phyloP scores from a whole-genome alignment of 495 filamentous ascomycete species.

The Trichoderma virens region DNA sequence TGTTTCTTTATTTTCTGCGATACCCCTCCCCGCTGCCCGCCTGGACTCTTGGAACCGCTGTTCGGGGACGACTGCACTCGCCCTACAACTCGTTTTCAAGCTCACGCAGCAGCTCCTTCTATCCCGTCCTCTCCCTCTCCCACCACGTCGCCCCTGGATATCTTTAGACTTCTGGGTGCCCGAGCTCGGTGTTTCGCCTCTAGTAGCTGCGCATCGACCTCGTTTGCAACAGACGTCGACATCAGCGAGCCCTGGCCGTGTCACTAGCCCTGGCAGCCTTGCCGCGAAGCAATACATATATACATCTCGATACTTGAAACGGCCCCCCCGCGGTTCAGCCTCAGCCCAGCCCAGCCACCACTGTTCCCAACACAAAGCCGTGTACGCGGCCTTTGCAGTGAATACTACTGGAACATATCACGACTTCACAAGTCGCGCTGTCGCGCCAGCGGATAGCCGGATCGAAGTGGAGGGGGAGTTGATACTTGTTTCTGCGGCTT shows the following conservation, averaged over 20 bases:
- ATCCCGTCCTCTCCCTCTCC: neutral
- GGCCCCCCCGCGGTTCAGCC: neutral
- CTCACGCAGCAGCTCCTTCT: neutral
- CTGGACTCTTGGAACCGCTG: slow-evolving; percentile 5
- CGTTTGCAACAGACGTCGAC: neutral
- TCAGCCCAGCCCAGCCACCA: neutral
- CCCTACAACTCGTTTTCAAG: neutral
- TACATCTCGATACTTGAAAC: neutral
- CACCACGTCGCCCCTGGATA: too few relatives aligned
- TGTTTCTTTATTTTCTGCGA: neutral
- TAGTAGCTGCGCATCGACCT: neutral
- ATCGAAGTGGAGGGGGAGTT: slow-evolving; percentile 41
- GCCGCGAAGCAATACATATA: neutral
- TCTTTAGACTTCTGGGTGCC: too few relatives aligned
- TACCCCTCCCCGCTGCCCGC: neutral
- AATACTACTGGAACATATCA: neutral
- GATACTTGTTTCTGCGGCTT: slow-evolving; percentile 37
- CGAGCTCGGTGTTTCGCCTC: neutral
- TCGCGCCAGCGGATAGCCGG: slow-evolving; percentile 9
- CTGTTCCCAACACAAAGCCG: neutral
- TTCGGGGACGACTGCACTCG: slow-evolving; percentile 6
- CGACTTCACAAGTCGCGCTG: slow-evolving; percentile 1
- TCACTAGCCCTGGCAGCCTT: neutral
- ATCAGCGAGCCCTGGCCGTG: neutral
- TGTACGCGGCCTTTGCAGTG: neutral